Conservation (phyloP, 2,329 filamentous ascomycete species). For the Xylaria sp. region DNA sequence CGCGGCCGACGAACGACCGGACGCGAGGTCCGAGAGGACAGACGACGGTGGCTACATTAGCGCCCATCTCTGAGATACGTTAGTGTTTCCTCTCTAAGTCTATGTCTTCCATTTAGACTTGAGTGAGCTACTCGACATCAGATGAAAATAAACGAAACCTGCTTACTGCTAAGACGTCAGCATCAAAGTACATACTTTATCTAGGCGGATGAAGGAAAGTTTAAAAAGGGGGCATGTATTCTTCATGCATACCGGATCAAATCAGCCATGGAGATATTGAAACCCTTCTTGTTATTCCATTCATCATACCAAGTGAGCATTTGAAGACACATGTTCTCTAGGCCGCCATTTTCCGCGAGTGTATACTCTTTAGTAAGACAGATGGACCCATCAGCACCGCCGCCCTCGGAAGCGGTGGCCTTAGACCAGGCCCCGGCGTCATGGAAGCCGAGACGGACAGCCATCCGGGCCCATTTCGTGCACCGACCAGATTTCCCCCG, state of each 20-base stretch:
- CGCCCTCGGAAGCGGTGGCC: constrained; percentile 48
- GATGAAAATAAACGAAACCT: not conserved
- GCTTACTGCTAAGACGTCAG: constrained; percentile 23
- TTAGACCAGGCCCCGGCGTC: constrained; percentile 60
- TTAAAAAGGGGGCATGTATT: not conserved
- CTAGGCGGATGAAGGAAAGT: not conserved
- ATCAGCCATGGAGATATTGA: constrained; percentile 63
- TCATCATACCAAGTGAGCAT: constrained; percentile 53
- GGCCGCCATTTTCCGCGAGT: constrained; percentile 59
- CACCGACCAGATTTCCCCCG: constrained; percentile 54
- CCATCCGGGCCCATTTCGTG: constrained; percentile 57
- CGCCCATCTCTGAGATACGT: constrained; percentile 56
- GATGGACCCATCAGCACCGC: constrained; percentile 61
- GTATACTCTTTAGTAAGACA: constrained; percentile 55
- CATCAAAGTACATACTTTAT: not conserved
- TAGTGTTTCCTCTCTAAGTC: no score
- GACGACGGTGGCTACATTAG: constrained; percentile 61
- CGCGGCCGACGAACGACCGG: constrained; percentile 63
- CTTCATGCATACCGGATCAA: constrained; percentile 54
- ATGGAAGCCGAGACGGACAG: constrained; percentile 61
- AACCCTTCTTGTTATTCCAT: constrained; percentile 48
- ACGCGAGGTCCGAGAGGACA: constrained; percentile 60
- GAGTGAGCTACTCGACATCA: not conserved
- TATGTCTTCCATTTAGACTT: no score
- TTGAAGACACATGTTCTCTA: constrained; percentile 57